Evolutionary conservation across 2,329 filamentous ascomycete species (phyloP).

Genomic region (Aureobasidium sp.): DNA sequence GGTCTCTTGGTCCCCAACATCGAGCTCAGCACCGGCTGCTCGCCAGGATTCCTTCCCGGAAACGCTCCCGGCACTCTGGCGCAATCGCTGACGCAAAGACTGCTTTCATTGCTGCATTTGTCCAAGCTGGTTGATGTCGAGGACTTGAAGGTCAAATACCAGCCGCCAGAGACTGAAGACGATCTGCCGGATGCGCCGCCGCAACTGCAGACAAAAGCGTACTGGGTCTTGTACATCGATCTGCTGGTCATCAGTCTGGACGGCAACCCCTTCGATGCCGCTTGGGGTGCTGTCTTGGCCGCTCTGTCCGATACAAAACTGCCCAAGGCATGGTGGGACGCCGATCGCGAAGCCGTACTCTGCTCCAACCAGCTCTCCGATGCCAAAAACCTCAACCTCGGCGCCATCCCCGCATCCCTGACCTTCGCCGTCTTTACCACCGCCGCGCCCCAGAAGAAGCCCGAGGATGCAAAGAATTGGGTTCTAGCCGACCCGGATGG

Average conservation of each 20-base stretch:
- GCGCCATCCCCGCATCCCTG: slow-evolving; percentile 63
- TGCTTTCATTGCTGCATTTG: slow-evolving; percentile 68
- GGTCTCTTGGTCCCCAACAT: slow-evolving; percentile 87
- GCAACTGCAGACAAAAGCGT: slow-evolving; percentile 59
- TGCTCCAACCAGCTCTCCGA: slow-evolving; percentile 57
- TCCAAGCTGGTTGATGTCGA: slow-evolving; percentile 57
- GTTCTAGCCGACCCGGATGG: slow-evolving; percentile 80
- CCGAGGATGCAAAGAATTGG: slow-evolving; percentile 45
- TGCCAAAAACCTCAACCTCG: slow-evolving; percentile 50
- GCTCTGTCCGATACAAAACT: slow-evolving; percentile 71
- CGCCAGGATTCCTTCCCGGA: slow-evolving; percentile 76
- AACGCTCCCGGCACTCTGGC: slow-evolving; percentile 71
- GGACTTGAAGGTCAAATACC: slow-evolving; percentile 60
- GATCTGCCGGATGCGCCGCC: slow-evolving; percentile 34
- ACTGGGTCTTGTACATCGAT: slow-evolving; percentile 93
- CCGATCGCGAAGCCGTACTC: slow-evolving; percentile 68
- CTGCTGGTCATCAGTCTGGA: slow-evolving; percentile 90
- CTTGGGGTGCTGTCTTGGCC: slow-evolving; percentile 76
- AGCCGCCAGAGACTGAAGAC: slow-evolving; percentile 37
- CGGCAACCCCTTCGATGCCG: slow-evolving; percentile 84
- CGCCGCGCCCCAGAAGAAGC: slow-evolving; percentile 39
- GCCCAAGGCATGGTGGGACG: slow-evolving; percentile 74
- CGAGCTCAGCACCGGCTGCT: slow-evolving; percentile 83
- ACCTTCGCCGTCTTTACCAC: slow-evolving; percentile 73
- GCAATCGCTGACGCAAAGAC: slow-evolving; percentile 73